Evolutionary conservation across 2,329 filamentous ascomycete species (phyloP), one percentile per base, ranked within the genome.

Genomic region (Colletotrichum brevisporum): DNA sequence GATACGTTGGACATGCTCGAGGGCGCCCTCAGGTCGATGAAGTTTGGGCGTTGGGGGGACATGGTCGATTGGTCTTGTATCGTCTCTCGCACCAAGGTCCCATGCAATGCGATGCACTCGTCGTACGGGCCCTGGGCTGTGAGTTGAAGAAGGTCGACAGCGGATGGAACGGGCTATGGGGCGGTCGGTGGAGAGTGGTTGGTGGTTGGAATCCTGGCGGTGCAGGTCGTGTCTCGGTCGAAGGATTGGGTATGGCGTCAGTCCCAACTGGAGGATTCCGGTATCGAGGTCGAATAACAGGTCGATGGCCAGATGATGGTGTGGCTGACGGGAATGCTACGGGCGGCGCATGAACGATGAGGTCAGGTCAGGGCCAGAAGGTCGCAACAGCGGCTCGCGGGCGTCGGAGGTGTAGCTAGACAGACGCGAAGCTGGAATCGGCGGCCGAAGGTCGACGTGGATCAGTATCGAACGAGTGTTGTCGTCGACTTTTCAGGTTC

Each of bases 1-100:
- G 86, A 83, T 61, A 83, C 76, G 12, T 82, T 74, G 57, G 82
- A 83, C 24, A 76, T 72, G 63, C 80, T 78, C 16, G 87, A 88
- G 27, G 84, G 81, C 63, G 88, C 85, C 77, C 89, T 86, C 74
- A 89, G 78, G 75, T 92, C 89, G 76, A 90, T 83, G 71, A 88
- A 82, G 67, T 84, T 84, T 45, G 90, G 89, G 73, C 89, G 85
- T 74, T 83, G 81, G 63, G 84, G 79, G 88, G 91, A 91, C 64
- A 63, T 80, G 74, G 59, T 63, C 47, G 54, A 36, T 61, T 24
- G 56, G 16, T 21, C 69, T 48, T 56, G 36, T 43, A 65, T 63
- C 54, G 55, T 16, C 21, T 50, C 63, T 62, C 47, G 47, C 26
- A 54, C 41, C 26, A 51, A 27, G 45, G 43, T 70, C 31, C 67